Evolutionary conservation across 306 rosid species (phyloP).

Genomic region (Cercis canadensis): DNA sequence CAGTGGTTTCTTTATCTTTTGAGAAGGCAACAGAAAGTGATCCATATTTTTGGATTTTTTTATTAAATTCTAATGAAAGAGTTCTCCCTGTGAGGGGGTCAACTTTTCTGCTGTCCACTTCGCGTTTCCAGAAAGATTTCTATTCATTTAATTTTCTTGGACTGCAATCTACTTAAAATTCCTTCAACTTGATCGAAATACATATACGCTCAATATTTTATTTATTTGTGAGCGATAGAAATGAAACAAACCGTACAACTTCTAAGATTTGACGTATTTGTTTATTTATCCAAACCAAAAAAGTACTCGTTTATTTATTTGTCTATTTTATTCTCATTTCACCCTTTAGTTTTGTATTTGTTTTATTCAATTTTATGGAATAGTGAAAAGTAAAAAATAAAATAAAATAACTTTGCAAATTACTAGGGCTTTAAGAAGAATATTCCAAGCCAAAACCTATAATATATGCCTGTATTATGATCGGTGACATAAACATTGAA

Average conservation of each 20-base stretch:
- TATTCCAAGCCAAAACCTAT: not conserved
- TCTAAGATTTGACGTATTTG: too few species aligned
- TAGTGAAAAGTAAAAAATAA: too few species aligned
- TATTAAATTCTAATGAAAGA: constrained; percentile 29
- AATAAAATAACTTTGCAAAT: too few species aligned
- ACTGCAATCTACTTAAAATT: constrained; percentile 14
- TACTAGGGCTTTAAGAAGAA: too few species aligned
- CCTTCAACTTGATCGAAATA: not conserved
- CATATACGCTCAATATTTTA: not conserved
- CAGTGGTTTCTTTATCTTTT: constrained; percentile 25
- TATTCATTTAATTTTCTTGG: constrained; percentile 27
- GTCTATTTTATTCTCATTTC: too few species aligned
- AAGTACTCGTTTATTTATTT: too few species aligned
- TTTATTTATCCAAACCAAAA: too few species aligned
- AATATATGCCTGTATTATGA: not conserved
- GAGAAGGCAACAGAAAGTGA: constrained; percentile 39
- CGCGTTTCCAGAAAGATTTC: constrained; percentile 27
- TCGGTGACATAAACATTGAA: not conserved
- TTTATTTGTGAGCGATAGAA: too few species aligned
- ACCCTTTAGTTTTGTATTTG: too few species aligned
- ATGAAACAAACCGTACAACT: too few species aligned
- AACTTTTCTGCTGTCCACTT: constrained; percentile 43
- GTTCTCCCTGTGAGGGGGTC: constrained; percentile 28
- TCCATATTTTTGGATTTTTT: constrained; percentile 26
- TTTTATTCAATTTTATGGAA: too few species aligned